Base-by-base conservation (phyloP, 805 yeast species). In the Yamadazyma laniorum region DNA sequence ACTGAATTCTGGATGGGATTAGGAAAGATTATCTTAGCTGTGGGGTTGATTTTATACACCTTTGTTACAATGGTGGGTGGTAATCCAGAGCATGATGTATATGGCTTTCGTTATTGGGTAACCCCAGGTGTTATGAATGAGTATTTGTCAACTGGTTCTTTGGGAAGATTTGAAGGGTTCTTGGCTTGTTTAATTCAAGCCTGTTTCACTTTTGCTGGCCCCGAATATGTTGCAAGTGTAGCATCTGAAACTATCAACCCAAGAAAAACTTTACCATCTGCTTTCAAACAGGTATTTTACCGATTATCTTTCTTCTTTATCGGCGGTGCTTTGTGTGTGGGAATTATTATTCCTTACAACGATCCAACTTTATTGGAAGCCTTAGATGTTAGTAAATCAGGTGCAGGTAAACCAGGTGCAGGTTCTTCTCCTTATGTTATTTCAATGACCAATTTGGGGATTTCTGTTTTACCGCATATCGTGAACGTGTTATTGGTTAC, bases 51-150 rank as follows among this genome's bases (percentile, higher is more conserved):
- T 42, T 51, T 82, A 18, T 87, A 83, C 59, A 85, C 93, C 1
- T 82, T 87, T 49, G 56, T 85, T 37, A 80, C 89, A 5, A 87
- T 86, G 95, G 77, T 83, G 25, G 95, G 95, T 21, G 96, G 95
- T 18, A 87, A 86, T 56, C 95, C 95, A 1, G 58, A 67, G 28
- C 78, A 75, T 31, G 75, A 74, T 45, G 74, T 65, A 4, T 75
- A 67, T 50, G 80, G 80, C 1, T 75, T 75, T 56, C 53, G 70
- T 33, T 59, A 69, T 48, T 72, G 70, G 72, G 55, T 53, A 25
- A 57, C 52, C 34, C 67, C 70, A 2, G 72, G 74, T 6, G 67
- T 68, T 1, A 52, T 65, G 50, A 59, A 58, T 8, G 60, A 34
- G 29, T 45, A 54, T 42, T 22, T 52, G 26, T 40, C 44, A 8